Base-by-base conservation (phyloP, 2,329 filamentous ascomycete genomes). In the Claviceps spartinae region DNA sequence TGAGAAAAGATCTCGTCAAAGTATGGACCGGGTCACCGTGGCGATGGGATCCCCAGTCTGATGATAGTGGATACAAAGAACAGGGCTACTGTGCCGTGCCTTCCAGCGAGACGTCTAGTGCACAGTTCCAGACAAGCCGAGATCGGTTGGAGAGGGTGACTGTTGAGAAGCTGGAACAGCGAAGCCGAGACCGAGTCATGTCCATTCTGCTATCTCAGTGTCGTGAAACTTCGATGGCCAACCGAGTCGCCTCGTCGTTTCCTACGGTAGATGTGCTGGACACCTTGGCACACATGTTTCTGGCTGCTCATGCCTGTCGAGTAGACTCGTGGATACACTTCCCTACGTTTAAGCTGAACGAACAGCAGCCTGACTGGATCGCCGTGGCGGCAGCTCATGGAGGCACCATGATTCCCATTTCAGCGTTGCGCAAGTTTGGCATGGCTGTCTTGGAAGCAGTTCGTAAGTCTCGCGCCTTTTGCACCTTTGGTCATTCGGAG, bases 131-230 rank as follows among this genome's bases (percentile, higher is more conserved):
- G 42, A 65, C 69, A 47, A 64, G 64, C 47, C 59, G 65, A 44
- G 65, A 65, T 54, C 62, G 63, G 26, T 56, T 70, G 18, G 65
- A 70, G 55, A 66, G 68, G 47, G 65, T 74, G 13, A 59, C 73
- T 42, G 60, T 64, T 2, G 72, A 76, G 43, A 72, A 66, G 45
- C 58, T 79, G 18, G 69, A 74, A 30, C 61, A 67, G 24, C 66
- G 72, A 5, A 72, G 69, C 20, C 74, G 81, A 3, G 84, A 88
- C 62, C 75, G 74, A 47, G 74, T 86, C 1, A 68, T 88, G 52
- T 81, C 77, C 11, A 73, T 86, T 53, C 76, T 86, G 1, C 67
- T 87, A 38, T 72, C 74, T 48, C 79, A 76, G 4, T 82, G 77
- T 58, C 76, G 74, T 47, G 69, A 69, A 41, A 69, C 70, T 56